Evolutionary conservation across 2,329 filamentous ascomycete species (phyloP).

Genomic region (Fusarium sublunatum): DNA sequence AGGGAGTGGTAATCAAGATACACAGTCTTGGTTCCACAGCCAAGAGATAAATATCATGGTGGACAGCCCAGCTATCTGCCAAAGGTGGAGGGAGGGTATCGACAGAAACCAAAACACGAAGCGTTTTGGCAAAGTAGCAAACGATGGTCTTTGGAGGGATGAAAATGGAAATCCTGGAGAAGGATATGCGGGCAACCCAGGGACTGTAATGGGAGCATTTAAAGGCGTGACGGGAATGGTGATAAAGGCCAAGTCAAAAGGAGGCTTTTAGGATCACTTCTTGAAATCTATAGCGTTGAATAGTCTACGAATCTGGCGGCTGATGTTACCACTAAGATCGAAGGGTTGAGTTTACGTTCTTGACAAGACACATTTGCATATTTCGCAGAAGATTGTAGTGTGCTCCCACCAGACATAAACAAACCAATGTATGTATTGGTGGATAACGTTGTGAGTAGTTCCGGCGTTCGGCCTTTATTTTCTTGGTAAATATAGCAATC

Average conservation of each 20-base stretch:
- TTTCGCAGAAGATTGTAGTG: too few species aligned
- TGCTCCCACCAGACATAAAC: too few species aligned
- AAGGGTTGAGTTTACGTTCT: too few species aligned
- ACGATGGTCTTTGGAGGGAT: slow-evolving; percentile 40
- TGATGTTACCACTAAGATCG: too few species aligned
- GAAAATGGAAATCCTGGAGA: slow-evolving; percentile 15
- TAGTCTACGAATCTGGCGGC: too few species aligned
- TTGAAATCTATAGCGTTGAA: too few species aligned
- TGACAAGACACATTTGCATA: too few species aligned
- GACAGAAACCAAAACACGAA: slow-evolving; percentile 75
- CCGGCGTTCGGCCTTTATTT: too few species aligned
- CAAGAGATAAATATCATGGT: slow-evolving; percentile 83
- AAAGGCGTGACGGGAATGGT: slow-evolving; percentile 33
- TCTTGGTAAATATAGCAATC: too few species aligned
- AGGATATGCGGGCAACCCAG: slow-evolving; percentile 38
- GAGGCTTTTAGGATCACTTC: neutral
- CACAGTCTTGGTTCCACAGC: slow-evolving; percentile 81
- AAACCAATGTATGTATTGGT: too few species aligned
- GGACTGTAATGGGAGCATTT: slow-evolving; percentile 13
- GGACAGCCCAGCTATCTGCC: slow-evolving; percentile 71
- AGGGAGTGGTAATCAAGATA: slow-evolving; percentile 84
- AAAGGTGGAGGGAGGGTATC: slow-evolving; percentile 70
- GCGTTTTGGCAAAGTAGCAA: slow-evolving; percentile 60
- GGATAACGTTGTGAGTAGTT: too few species aligned
- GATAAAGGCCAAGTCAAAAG: slow-evolving; percentile 28